A percentile compares a stretch with the other conserved stretches of the same genome.
Conservation (phyloP, 2,329 filamentous ascomycete genomes). For the Echinosphaeria canescens region DNA sequence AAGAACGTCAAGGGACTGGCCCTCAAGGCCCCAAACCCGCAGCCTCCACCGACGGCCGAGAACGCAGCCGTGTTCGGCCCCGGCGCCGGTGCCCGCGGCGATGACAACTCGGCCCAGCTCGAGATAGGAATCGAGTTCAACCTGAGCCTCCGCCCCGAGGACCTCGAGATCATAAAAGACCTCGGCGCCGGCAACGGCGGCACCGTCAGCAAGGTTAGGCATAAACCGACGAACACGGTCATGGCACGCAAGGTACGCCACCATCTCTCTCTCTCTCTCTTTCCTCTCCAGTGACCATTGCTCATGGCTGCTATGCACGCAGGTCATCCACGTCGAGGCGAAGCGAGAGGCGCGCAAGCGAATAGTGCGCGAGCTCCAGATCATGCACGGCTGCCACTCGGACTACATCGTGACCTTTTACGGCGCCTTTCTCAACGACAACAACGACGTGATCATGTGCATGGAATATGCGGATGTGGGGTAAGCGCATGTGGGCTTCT, state of each 20-base stretch:
- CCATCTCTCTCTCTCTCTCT: neutral
- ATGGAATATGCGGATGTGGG: slow-evolving; percentile 99
- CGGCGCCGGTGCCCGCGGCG: slow-evolving; percentile 35
- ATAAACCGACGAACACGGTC: slow-evolving; percentile 80
- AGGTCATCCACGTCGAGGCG: slow-evolving; percentile 96
- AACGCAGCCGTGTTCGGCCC: slow-evolving; percentile 40
- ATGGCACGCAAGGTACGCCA: slow-evolving; percentile 88
- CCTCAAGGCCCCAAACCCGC: slow-evolving; percentile 57
- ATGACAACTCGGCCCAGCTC: slow-evolving; percentile 42
- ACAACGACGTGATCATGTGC: slow-evolving; percentile 96
- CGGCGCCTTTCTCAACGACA: slow-evolving; percentile 88
- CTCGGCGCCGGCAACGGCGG: slow-evolving; percentile 91
- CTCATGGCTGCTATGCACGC: slow-evolving; percentile 2
- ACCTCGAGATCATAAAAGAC: slow-evolving; percentile 84
- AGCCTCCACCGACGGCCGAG: slow-evolving; percentile 49
- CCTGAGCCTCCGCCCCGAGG: slow-evolving; percentile 75
- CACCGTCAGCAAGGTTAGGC: slow-evolving; percentile 94
- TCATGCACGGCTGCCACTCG: slow-evolving; percentile 95
- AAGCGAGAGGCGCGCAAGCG: slow-evolving; percentile 95
- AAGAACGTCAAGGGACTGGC: slow-evolving; percentile 97
- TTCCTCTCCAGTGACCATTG: neutral
- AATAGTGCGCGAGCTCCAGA: slow-evolving; percentile 91
- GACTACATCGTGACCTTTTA: slow-evolving; percentile 97
- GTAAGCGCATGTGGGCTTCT: slow-evolving; percentile 34
- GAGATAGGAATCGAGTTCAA: slow-evolving; percentile 98